Base-by-base conservation (phyloP, 352 stramenopile genomes). In the Elongisporangium undulatum region DNA sequence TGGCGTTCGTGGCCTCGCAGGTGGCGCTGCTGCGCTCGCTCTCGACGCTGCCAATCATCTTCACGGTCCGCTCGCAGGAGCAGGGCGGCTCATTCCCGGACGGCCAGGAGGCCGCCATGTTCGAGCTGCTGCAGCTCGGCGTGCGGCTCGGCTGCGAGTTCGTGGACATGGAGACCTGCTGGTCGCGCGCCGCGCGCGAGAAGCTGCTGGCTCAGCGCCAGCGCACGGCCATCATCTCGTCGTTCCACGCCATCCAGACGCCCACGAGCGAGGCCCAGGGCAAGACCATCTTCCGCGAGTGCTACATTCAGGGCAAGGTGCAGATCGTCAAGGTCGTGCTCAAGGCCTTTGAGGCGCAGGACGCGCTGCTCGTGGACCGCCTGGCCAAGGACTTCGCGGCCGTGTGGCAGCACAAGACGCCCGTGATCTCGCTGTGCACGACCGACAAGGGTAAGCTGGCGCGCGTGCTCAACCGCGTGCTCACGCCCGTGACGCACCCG, bases 401-500 rank as follows among this genome's bases (percentile, higher is more conserved):
- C 16, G 60, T 59, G 20, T 91, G 87, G 77, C 55, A 76, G 24
- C 67, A 94, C 39, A 59, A 78, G 24, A 97, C 98, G 75, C 95
- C 94, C 7, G 86, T 97, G 61, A 97, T 99, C 64, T 95, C 90
- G 26, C 69, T 99, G 20, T 94, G 92, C 66, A 94, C 98, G 1
- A 98, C 92, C 5, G 85, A 97, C 41, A 72, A 85, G 39, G 97
- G 97, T 62, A 90, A 94, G 59, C 86, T 98, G 55, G 93, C 88
- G 53, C 93, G 97, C 45, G 87, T 99, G 51, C 68, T 99, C 9
- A 99, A 99, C 69, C 71, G 85, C 22, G 85, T 89, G 22, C 97
- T 99, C 55, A 99, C 96, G 51, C 97, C 97, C 3, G 96, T 99
- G 29, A 99, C 95, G 17, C 95, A 99, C 66, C 77, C 94, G 56